Conservation (phyloP, 805 yeast species). For the Cyberlindnera euphorbiae region DNA sequence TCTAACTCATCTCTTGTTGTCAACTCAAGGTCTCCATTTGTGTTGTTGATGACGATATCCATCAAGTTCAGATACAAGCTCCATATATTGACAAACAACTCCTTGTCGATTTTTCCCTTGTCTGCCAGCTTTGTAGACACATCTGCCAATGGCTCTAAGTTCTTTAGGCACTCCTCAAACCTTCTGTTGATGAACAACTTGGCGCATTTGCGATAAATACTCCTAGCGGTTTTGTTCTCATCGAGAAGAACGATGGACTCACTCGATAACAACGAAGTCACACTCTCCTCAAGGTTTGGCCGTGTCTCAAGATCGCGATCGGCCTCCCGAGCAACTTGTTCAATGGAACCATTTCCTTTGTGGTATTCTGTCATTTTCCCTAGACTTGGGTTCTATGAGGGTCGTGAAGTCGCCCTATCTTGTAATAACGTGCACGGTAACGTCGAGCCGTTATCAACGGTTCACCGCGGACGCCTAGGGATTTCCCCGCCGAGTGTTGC, state of each 20-base stretch:
- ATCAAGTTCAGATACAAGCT: constrained; percentile 24
- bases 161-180: constrained; percentile 18
- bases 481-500: too few relatives aligned
- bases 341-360: too few relatives aligned
- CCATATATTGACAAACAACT: constrained; percentile 21
- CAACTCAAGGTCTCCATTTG: constrained; percentile 1
- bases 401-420: too few relatives aligned
- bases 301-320: too few relatives aligned
- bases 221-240: constrained; percentile 9
- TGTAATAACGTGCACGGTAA: too few relatives aligned
- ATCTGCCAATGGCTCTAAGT: constrained; percentile 6
- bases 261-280: constrained; percentile 10
- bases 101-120: constrained; percentile 11
- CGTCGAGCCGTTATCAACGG: too few relatives aligned
- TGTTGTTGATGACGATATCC: constrained; percentile 22
- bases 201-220: constrained; percentile 20
- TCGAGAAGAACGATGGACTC: constrained; percentile 5
- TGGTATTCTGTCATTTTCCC: too few relatives aligned
- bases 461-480: too few relatives aligned
- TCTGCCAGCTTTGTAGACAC: constrained; percentile 10
- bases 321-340: too few relatives aligned
- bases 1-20: constrained; percentile 2
- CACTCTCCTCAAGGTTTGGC: constrained; percentile 13
- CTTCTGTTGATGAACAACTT: constrained; percentile 24
- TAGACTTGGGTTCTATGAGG: too few relatives aligned